These are phyloP conservation scores for Triticum aestivum DNA, from an alignment of 176 grass and related monocot genomes.

Conservation along the genomic window DNA sequence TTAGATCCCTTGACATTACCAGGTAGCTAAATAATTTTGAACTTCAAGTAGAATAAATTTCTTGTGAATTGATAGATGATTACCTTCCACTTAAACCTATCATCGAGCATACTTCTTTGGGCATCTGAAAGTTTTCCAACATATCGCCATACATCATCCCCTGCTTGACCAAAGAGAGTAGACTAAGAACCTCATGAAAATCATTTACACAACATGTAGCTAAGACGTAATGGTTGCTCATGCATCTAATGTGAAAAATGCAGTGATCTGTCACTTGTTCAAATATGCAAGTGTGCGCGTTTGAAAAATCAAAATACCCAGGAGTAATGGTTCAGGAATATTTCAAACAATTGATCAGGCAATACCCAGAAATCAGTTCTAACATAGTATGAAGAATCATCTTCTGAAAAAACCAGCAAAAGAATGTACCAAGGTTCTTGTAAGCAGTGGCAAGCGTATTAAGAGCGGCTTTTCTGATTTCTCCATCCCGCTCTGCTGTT, in stretches of 20 bases:
- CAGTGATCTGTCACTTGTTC: neutral
- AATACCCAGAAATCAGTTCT: neutral
- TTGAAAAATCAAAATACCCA: neutral
- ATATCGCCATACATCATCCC: slow-evolving; percentile 96
- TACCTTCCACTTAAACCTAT: slow-evolving; percentile 99
- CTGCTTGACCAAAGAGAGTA: slow-evolving; percentile 43
- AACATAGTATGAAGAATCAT: neutral
- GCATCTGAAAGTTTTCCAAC: slow-evolving; percentile 99
- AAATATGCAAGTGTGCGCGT: neutral
- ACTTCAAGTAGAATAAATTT: neutral
- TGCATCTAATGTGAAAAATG: neutral
- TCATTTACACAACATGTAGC: neutral
- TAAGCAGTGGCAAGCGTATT: slow-evolving; percentile 98
- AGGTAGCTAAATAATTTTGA: neutral
- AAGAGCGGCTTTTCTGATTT: slow-evolving; percentile 94
- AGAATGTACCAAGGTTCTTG: slow-evolving; percentile 74
- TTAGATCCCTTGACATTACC: neutral
- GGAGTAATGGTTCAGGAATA: neutral
- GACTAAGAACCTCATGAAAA: slow-evolving; percentile 17
- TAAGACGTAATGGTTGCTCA: neutral
- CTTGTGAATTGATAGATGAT: slow-evolving; percentile 21
- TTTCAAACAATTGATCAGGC: neutral
- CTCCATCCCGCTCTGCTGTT: slow-evolving; percentile 94
- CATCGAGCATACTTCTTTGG: slow-evolving; percentile 99
- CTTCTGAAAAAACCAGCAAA: neutral